Conservation (phyloP, 2,329 filamentous ascomycete species). For the Chrysosporium queenslandicum region DNA sequence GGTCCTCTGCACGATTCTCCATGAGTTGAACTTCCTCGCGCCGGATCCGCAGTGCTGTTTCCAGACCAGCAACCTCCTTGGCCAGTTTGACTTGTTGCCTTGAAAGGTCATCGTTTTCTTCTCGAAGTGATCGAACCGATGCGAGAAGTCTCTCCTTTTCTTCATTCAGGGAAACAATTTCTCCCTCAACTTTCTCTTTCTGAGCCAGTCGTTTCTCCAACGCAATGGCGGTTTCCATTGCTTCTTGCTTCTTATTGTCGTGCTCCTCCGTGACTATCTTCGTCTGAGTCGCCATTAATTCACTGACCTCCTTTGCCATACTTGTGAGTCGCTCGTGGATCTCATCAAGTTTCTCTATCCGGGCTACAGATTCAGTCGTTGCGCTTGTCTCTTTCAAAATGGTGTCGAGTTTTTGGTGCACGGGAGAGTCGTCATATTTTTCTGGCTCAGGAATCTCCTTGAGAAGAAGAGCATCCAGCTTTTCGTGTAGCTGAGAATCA, state of each 20-base stretch:
- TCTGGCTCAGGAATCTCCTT: constrained; percentile 9
- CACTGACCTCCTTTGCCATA: constrained; percentile 72
- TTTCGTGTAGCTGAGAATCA: constrained; percentile 47
- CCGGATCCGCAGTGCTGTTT: constrained; percentile 79
- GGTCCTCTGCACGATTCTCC: constrained; percentile 74
- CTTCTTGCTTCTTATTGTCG: constrained; percentile 65
- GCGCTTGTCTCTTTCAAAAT: constrained; percentile 42
- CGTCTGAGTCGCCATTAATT: constrained; percentile 69
- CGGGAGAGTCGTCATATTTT: constrained; percentile 51
- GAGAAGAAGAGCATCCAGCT: constrained; percentile 42
- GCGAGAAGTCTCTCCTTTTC: constrained; percentile 55
- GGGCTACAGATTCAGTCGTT: constrained; percentile 59
- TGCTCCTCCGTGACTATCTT: constrained; percentile 65
- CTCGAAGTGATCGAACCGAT: constrained; percentile 41
- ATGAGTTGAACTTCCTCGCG: constrained; percentile 85
- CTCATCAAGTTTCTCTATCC: constrained; percentile 73
- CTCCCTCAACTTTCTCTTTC: constrained; percentile 51
- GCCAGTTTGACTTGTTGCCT: constrained; percentile 69
- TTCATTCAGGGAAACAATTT: constrained; percentile 42
- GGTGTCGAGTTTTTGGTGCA: constrained; percentile 51
- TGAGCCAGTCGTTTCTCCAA: constrained; percentile 64
- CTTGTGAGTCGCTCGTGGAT: constrained; percentile 80
- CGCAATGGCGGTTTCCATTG: constrained; percentile 69
- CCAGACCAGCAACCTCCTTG: constrained; percentile 79
- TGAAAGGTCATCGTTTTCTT: constrained; percentile 55